Conservation (phyloP, 2,329 filamentous ascomycete species). For the Magnaporthiopsis poae region DNA sequence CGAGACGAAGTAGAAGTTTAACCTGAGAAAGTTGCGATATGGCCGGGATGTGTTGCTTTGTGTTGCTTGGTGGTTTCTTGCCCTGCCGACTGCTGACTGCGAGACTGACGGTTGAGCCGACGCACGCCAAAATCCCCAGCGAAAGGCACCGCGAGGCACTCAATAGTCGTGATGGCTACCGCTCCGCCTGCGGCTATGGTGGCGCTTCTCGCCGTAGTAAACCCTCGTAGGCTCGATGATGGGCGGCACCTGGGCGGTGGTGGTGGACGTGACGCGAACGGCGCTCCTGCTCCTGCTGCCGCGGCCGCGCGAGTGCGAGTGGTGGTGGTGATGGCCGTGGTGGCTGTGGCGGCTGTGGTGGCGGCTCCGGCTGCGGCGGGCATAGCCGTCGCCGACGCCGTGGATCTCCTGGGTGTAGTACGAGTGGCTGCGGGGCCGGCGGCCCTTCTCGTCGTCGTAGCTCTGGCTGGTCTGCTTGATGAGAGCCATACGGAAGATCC, state of each 20-base stretch:
- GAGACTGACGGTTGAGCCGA: no score
- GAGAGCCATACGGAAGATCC: constrained; percentile 14
- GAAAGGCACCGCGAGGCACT: no score
- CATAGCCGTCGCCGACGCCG: neutral
- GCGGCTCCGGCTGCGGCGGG: neutral
- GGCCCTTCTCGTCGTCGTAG: neutral
- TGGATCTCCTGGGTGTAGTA: neutral
- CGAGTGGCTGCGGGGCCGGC: neutral
- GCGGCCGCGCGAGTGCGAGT: neutral
- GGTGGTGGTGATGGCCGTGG: neutral
- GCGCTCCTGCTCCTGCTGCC: neutral
- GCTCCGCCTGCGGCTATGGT: neutral
- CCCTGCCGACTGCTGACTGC: no score
- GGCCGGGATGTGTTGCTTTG: no score
- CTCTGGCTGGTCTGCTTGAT: neutral
- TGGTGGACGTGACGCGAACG: neutral
- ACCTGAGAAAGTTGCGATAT: no score
- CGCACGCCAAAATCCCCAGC: no score
- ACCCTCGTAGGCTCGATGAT: neutral
- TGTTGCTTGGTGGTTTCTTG: no score
- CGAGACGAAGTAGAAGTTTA: no score
- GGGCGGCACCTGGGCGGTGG: neutral
- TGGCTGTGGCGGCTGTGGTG: neutral
- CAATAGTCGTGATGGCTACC: neutral
- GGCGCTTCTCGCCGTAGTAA: neutral